These are phyloP conservation scores for Centella asiatica DNA, from an alignment of 129 eudicot species.

Conservation along the genomic window DNA sequence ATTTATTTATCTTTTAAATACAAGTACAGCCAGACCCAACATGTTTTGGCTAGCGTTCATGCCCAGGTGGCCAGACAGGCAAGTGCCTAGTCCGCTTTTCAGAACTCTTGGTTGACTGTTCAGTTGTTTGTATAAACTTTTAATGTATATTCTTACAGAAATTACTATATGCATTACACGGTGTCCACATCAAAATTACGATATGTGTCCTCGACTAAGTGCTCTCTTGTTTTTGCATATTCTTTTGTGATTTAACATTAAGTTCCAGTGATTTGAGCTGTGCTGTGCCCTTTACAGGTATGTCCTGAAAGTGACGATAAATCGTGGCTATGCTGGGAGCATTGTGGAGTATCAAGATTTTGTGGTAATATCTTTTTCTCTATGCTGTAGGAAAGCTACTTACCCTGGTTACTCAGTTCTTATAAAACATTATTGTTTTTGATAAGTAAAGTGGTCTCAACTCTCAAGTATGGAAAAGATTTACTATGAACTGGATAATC, in stretches of 20 bases:
- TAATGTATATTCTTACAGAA: background rate
- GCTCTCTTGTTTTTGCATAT: background rate
- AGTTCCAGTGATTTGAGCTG: background rate
- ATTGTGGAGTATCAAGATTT: conserved; percentile 85
- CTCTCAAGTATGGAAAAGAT: no score
- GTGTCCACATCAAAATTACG: background rate
- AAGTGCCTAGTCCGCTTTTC: no score
- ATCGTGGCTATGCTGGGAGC: conserved; percentile 93
- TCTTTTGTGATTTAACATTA: background rate
- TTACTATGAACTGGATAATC: no score
- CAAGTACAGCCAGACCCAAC: no score
- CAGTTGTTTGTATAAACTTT: no score
- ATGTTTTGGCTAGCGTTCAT: no score
- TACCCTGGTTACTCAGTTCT: background rate
- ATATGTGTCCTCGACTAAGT: background rate
- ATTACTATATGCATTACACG: background rate
- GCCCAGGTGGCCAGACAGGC: no score
- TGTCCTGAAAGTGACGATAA: conserved; percentile 84
- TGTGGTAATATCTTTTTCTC: conserved; percentile 38
- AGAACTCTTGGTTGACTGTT: no score
- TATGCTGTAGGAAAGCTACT: no score
- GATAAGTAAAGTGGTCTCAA: no score
- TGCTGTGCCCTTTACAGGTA: conserved; percentile 61
- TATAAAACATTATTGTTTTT: background rate
- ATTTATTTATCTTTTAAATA: no score